Base-by-base conservation (phyloP, 768 basidiomycete genomes). In the Lactarius vividus region DNA sequence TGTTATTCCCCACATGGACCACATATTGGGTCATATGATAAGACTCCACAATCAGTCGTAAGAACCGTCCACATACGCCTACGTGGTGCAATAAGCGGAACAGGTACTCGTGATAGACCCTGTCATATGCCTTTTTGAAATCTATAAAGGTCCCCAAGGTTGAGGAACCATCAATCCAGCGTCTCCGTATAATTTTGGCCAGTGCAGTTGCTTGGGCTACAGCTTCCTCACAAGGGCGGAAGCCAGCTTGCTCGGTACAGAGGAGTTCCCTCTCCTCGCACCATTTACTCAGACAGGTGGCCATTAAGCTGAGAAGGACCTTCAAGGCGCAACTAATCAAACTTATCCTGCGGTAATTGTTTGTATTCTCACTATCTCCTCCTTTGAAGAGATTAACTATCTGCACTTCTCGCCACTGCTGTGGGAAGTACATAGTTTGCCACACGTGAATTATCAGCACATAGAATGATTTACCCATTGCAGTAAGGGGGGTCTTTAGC, bases 71-170 rank as follows among this genome's bases (percentile, higher is more conserved):
- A 9, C 60, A 1, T 0, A 70, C 39, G 3, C 69, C 68, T 0
- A 44, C n/a, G 8, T 65, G n/a, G 15, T 69, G 40, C 0, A 70
- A 28, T 18, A 70, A 59, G 2, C 28, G n/a, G 59, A 61, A 69
- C 26, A 70, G 63, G 18, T 42, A 58, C 4, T 28, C 63, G 31
- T 71, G 69, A 16, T 55, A 53, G 3, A 71, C 62, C n/a, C 65
- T 64, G 23, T 69, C 58, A 18, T 46, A 71, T 2, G 69, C 70
- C 23, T 71, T 71, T 8, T 61, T 63, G 15, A 71, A 71, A 20
- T 71, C 69, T 5, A 71, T 52, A 29, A 71, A 71, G 6, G 63
- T 40, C 5, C 39, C 58, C 31, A 46, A 46, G 23, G 70, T 71
- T 2, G n/a, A 7, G 20, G 26, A 16, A 2, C 53, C 40, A 0